phyloP scores from a whole-genome alignment of 371 early-diverging fungal genomes.

The Mortierella sp. region DNA sequence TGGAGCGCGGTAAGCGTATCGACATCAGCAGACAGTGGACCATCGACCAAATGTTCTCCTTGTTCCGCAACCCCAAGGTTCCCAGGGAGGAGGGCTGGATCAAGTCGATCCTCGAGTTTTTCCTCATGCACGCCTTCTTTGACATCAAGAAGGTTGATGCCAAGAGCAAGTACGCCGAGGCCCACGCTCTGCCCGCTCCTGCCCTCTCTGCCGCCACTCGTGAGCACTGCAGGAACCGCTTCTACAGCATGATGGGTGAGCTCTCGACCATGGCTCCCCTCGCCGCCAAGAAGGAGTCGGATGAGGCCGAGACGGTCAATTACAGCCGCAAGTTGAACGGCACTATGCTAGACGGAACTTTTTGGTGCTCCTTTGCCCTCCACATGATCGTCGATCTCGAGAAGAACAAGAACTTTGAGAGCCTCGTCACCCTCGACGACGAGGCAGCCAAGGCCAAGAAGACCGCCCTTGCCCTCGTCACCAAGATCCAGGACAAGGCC shows the following conservation, averaged over 20 bases:
- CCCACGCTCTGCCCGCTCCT: constrained; percentile 65
- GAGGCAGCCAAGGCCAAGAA: constrained; percentile 60
- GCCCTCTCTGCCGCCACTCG: constrained; percentile 68
- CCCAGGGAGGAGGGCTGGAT: constrained; percentile 84
- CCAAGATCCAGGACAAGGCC: constrained; percentile 58
- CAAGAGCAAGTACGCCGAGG: constrained; percentile 57
- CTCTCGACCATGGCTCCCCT: constrained; percentile 71
- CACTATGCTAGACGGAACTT: constrained; percentile 69
- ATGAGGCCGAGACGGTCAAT: constrained; percentile 43
- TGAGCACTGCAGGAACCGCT: constrained; percentile 69
- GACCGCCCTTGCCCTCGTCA: constrained; percentile 60
- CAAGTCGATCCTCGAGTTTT: constrained; percentile 71
- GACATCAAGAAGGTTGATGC: constrained; percentile 62
- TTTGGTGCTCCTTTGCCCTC: constrained; percentile 74
- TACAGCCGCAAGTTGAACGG: constrained; percentile 70
- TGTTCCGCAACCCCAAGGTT: constrained; percentile 79
- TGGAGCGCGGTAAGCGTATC: constrained; percentile 56
- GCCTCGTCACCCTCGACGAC: constrained; percentile 35
- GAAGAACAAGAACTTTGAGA: constrained; percentile 61
- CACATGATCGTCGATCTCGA: constrained; percentile 64
- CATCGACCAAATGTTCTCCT: constrained; percentile 81
- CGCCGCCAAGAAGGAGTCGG: constrained; percentile 58
- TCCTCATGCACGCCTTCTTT: constrained; percentile 83
- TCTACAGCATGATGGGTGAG: constrained; percentile 77
- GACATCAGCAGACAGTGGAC: constrained; percentile 83